A percentile compares a stretch with the other conserved stretches of the same genome.
Evolutionary conservation across 164 flowering plant species (phyloP).

Genomic region (Platanus orientalis): DNA sequence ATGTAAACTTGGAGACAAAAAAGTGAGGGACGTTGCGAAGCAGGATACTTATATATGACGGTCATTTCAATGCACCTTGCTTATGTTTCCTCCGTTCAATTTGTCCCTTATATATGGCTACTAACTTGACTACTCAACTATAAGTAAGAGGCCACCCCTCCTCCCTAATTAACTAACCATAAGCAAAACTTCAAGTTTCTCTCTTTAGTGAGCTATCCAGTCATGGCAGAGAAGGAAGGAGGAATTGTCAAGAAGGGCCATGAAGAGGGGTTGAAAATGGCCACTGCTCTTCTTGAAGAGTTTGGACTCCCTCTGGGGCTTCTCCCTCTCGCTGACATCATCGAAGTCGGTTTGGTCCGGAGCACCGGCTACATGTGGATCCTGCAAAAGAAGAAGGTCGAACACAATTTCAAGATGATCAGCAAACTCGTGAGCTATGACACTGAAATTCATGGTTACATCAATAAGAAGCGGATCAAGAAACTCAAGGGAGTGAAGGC

Average conservation of each 20-base stretch:
- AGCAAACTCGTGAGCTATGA: constrained; percentile 30
- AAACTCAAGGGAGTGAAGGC: constrained; percentile 39
- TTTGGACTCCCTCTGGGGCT: constrained; percentile 31
- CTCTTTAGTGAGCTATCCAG: not conserved
- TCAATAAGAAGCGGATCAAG: constrained; percentile 23
- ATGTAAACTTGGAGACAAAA: too few relatives aligned
- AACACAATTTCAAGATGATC: constrained; percentile 31
- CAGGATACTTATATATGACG: constrained; percentile 5
- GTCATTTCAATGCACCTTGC: constrained; percentile 5
- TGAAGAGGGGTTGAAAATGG: constrained; percentile 28
- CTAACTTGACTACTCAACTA: not conserved
- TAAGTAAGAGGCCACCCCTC: not conserved
- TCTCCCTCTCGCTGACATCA: constrained; percentile 23
- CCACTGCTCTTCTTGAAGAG: too few relatives aligned
- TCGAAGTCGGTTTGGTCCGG: constrained; percentile 27
- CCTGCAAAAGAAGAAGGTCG: constrained; percentile 28
- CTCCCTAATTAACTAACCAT: not conserved
- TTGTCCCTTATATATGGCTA: constrained; percentile 10
- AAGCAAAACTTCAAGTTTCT: not conserved
- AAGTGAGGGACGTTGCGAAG: constrained; percentile 2
- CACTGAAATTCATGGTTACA: constrained; percentile 19
- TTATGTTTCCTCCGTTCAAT: constrained; percentile 6
- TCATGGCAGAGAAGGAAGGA: constrained; percentile 34
- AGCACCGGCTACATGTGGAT: constrained; percentile 39
- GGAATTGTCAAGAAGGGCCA: constrained; percentile 29